Percentiles rank a stretch among this genome's conserved stretches.
Conservation (phyloP, 768 basidiomycete genomes). For the Ephemerocybe angulata region DNA sequence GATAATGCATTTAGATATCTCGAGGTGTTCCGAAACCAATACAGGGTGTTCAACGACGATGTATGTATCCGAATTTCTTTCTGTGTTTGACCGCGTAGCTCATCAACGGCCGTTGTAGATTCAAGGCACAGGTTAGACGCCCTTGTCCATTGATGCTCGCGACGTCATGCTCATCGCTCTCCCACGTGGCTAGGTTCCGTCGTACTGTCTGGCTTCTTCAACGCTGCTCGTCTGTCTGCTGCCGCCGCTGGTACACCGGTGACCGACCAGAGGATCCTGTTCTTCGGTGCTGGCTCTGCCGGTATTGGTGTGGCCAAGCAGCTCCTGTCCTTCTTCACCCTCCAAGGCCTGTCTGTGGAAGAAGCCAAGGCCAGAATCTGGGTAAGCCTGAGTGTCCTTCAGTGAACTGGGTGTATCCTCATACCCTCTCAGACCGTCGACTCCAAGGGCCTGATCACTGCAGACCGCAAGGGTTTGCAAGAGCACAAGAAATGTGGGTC, state of each 20-base stretch:
- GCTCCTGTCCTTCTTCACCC: conserved; percentile 75
- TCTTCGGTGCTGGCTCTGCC: conserved; percentile 88
- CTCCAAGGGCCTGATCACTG: conserved; percentile 72
- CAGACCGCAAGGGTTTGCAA: conserved; percentile 62
- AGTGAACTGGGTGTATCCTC: conserved; percentile 12
- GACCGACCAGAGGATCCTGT: conserved; percentile 75
- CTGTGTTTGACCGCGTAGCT: not conserved
- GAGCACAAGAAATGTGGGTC: conserved; percentile 69
- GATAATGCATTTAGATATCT: conserved; percentile 77
- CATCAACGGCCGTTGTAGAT: conserved; percentile 35
- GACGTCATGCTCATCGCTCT: conserved; percentile 1
- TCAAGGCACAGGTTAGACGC: conserved; percentile 54
- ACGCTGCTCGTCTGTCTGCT: conserved; percentile 62
- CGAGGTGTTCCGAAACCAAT: conserved; percentile 53
- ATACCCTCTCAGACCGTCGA: conserved; percentile 54
- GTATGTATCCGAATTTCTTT: conserved; percentile 35
- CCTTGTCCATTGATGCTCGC: conserved; percentile 1
- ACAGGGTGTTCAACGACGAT: conserved; percentile 71
- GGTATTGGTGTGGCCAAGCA: conserved; percentile 89
- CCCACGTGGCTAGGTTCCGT: conserved; percentile 49
- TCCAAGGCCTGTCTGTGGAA: conserved; percentile 60
- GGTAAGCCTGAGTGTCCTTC: conserved; percentile 38
- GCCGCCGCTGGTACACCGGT: conserved; percentile 52
- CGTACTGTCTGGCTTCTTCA: conserved; percentile 70
- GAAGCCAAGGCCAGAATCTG: conserved; percentile 68